A percentile compares a stretch with the other conserved stretches of the same genome.
Conservation (phyloP, 2,329 filamentous ascomycete species). For the Massarina eburnea region DNA sequence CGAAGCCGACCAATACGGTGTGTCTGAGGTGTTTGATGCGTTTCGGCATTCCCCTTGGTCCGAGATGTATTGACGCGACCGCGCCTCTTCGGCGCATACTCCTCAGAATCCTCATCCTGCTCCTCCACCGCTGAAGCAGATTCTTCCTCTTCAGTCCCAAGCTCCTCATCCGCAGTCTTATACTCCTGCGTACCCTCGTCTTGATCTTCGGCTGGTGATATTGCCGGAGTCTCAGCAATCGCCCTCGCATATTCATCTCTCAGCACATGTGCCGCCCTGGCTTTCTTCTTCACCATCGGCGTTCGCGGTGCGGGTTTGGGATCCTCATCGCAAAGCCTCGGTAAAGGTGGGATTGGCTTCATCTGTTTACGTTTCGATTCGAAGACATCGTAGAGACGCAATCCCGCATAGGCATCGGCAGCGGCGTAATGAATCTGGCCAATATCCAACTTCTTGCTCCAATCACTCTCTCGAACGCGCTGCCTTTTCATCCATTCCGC, state of each 20-base stretch:
- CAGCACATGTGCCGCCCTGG: conserved; percentile 8
- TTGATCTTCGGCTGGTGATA: conserved; percentile 12
- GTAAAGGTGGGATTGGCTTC: conserved; percentile 69
- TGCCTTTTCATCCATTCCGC: background rate
- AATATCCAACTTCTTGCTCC: conserved; percentile 63
- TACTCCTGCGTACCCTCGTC: conserved; percentile 31
- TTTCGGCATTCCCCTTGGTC: background rate
- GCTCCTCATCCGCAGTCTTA: conserved; percentile 36
- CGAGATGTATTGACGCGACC: background rate
- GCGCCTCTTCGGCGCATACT: conserved; percentile 7
- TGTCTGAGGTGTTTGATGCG: background rate
- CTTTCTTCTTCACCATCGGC: conserved; percentile 8
- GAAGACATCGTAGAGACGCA: conserved; percentile 72
- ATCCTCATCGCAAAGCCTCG: conserved; percentile 67
- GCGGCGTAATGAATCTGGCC: conserved; percentile 74
- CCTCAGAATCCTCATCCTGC: conserved; percentile 11
- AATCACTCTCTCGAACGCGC: conserved; percentile 71
- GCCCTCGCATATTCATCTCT: conserved; percentile 10
- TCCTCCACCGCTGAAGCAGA: conserved; percentile 7
- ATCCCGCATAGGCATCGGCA: conserved; percentile 80
- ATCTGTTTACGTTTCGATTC: conserved; percentile 68
- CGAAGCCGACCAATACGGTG: conserved; percentile 25
- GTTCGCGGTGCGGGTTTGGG: conserved; percentile 27
- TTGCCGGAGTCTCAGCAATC: conserved; percentile 9
- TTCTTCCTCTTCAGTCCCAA: conserved; percentile 23